Base-by-base conservation (phyloP, 1,284 basidiomycete genomes). In the Tilletia walkeri region DNA sequence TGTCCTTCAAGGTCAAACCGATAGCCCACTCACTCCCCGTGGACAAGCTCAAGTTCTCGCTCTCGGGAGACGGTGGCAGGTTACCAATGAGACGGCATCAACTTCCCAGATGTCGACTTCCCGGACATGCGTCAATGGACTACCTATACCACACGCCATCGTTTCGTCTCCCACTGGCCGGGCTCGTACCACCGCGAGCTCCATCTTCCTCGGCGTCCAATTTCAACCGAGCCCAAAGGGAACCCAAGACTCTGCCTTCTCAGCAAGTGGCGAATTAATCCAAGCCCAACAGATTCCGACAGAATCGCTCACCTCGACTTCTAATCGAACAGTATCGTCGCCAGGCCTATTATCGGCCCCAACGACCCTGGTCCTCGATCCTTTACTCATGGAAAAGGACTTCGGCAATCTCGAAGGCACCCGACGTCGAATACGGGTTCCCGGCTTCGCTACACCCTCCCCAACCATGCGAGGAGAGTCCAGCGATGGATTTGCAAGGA, bases 1-100 rank as follows among this genome's bases (percentile, higher is more conserved):
- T 4, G 63, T 82, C 4, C 73, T 82, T 4, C 80, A 82, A 69
- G 80, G 80, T 18, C 73, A 76, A 9, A 76, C 79, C 4, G 80
- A 82, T 59, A 80, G 80, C 6, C 76, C 77, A 0, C 54, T 82
- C 9, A 76, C 80, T 2, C 66, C 71, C 4, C 70, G 68, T 20
- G 80, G 80, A 2, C 70, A 76, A 36, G 70, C 71, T n/a, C 80
- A 82, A 72, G 71, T 79, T 14, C 68, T 74, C 49, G 71, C 73
- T 2, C 70, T 82, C 1, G 73, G 68, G 12, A 24, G 30, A 47
- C 45, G 36, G 24, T 69, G 59, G 59, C 34, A 36, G 20, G 9
- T 41, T 14, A 41, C 34, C 12, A 18, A 36, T 18, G 54, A 9
- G 30, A 18, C 47, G 49, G 39, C 36, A 39, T 38, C 34, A 63